Evolutionary conservation across 2,329 filamentous ascomycete species (phyloP), one percentile per base, ranked within the genome.

Genomic region (Pestalotiopsis sp.): DNA sequence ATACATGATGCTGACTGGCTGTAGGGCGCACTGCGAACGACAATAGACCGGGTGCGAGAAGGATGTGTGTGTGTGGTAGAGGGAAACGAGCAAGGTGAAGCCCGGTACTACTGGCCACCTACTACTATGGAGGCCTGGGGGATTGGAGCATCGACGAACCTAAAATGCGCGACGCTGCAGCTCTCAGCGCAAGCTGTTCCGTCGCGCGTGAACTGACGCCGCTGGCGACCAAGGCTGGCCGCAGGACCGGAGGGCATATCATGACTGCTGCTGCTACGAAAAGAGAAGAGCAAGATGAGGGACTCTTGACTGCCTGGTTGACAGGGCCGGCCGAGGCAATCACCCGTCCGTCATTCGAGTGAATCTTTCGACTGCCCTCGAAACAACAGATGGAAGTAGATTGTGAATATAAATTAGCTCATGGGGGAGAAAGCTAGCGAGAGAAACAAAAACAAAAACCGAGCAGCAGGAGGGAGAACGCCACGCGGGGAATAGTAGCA

Each of bases 221-320:
- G 70, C 74, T 75, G 68, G 74, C 75, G 73, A 73, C 75, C 73
- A 76, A 71, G 69, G 73, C 73, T 23, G 76, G 74, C 66, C 76
- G 75, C 66, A 76, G 68, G 69, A 74, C 70, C 52, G 74, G 71
- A 70, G 68, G 71, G 41, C 73, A 74, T 68, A 76, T 76, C 74
- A 77, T 78, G 68, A 72, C 73, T 52, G 45, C 14, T 20, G 45
- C 45, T 52, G 14, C 14, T n/a, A 9, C 9, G 6, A 23, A 23
- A 52, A 52, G 6, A n/a, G 20, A n/a, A n/a, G 45, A 52, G 45
- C n/a, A n/a, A 9, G 17, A 23, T 23, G 20, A 7, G 17, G 70
- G 68, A 66, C 69, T 67, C 66, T 66, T 40, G 23, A 69, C 66
- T 67, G 59, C 72, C 71, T 72, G 74, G 71, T 73, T 75, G 64